phyloP scores from a whole-genome alignment of 352 stramenopile genomes.

The Blastocystis sp. region DNA sequence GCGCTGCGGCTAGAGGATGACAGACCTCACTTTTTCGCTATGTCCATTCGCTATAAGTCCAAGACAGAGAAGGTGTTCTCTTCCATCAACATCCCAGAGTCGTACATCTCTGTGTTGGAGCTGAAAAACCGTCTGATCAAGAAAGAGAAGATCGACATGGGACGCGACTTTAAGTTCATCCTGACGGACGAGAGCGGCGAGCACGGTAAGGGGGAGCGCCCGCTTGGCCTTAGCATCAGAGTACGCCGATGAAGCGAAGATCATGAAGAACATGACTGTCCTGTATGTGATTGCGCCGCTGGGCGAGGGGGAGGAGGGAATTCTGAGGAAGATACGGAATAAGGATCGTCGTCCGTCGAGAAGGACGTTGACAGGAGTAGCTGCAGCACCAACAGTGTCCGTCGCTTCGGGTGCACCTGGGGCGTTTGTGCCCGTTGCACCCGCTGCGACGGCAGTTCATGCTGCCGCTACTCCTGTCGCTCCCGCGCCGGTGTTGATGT shows the following conservation, averaged over 20 bases:
- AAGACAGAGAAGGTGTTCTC: slow-evolving; percentile 36
- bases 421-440: background rate
- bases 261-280: slow-evolving; percentile 64
- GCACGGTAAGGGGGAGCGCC: background rate
- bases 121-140: slow-evolving; percentile 60
- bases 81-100: slow-evolving; percentile 32
- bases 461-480: background rate
- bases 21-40: too few species aligned
- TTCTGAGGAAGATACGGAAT: slow-evolving; percentile 30
- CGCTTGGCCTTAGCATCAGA: background rate
- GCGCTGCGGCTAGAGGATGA: too few species aligned
- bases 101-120: slow-evolving; percentile 19
- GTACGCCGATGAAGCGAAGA: slow-evolving; percentile 26
- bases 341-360: background rate
- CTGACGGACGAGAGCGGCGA: slow-evolving; percentile 21
- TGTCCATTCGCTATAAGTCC: slow-evolving; percentile 52
- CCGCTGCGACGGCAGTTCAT: background rate
- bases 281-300: slow-evolving; percentile 36
- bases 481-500: background rate
- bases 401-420: too few species aligned
- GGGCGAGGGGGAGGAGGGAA: background rate
- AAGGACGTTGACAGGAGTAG: background rate
- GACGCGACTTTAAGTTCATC: slow-evolving; percentile 44
- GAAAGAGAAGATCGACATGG: slow-evolving; percentile 43
- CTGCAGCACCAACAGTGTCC: background rate